Base-by-base conservation (phyloP, 2,329 filamentous ascomycete genomes). In the Grosmannia serpens region DNA sequence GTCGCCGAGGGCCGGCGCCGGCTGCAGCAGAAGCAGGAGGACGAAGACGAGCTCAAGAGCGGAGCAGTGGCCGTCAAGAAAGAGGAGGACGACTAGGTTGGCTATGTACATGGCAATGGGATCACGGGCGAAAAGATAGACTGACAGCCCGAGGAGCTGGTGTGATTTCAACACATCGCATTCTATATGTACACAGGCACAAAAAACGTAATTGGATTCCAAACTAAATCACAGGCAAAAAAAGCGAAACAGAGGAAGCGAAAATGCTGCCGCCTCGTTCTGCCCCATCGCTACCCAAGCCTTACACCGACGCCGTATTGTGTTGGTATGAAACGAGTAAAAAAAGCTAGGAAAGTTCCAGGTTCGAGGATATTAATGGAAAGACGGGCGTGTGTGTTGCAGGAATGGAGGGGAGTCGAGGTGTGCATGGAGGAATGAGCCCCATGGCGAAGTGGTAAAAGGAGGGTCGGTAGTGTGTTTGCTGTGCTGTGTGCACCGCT, bases 1-100 rank as follows among this genome's bases (percentile, higher is more conserved):
- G 81, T 86, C 6, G 69, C 72, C 9, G 77, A 80, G 60, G 81
- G 80, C 27, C 77, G 77, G 63, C 84, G 76, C 70, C 70, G 74
- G 59, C 78, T 77, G 69, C 73, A 69, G 20, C 20, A 33, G 35
- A 65, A 66, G 57, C 64, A 47, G 22, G 64, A 70, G 61, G 61
- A 55, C 54, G 66, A 8, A 7, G 33, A 53, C 69, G 60, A 65
- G n/a, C n/a, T n/a, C n/a, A n/a, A n/a, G n/a, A n/a, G n/a, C n/a
- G n/a, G n/a, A 24, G 22, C 38, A 10, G 49, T 11, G 15, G 38
- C 8, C 6, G 22, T 57, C 22, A 47, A 55, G 53, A 26, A 22
- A 27, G 47, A 57, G 10, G 33, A 56, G 24, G 31, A 56, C 3
- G 24, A 47, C 31, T 33, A 33, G 31, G 31, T 10, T 10, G 31